Base-by-base conservation (phyloP, 2,329 filamentous ascomycete genomes). In the Botrytis tulipae region DNA sequence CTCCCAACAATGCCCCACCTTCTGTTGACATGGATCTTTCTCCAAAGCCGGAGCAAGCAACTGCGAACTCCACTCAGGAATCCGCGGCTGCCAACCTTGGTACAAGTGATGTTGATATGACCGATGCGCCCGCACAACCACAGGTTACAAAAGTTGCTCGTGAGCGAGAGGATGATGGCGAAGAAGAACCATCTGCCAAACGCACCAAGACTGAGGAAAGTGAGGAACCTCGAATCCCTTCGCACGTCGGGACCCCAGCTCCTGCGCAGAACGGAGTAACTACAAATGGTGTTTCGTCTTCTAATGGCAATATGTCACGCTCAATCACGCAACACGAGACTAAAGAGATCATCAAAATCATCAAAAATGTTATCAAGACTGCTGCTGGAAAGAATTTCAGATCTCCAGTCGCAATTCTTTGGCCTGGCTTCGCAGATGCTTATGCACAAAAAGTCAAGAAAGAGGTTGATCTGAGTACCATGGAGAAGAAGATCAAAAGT, bases 301-400 rank as follows among this genome's bases (percentile, higher is more conserved):
- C 73, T 68, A 66, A 37, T 16, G 71, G 75, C 6, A 62, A 73
- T 3, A 51, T 54, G 20, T 54, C 68, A 22, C 35, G 59, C 12
- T 57, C 76, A 9, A 87, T 94, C 71, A 90, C 90, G 1, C 78
- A 83, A 0, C 85, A 86, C 71, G 89, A 92, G 77, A 86, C 85
- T 73, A 88, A 88, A 70, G 90, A 90, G 77, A 85, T 93, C 61
- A 83, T 91, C 48, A 89, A 90, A 75, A 86, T 91, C 46, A 84
- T 95, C 70, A 91, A 90, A 46, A 90, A 91, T 70, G 86, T 95
- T 73, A 97, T 97, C 84, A 96, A 97, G 83, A 95, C 93, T 65
- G 94, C 95, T 81, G 89, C 91, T 74, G 93, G 95, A 2, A 83
- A 84, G 10, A 88, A 91, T 72, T 98, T 97, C 84, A 87, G 89